Percentiles rank a stretch among this genome's conserved stretches.
Conservation (phyloP, 495 filamentous ascomycete genomes). For the Trichoderma erinaceum region DNA sequence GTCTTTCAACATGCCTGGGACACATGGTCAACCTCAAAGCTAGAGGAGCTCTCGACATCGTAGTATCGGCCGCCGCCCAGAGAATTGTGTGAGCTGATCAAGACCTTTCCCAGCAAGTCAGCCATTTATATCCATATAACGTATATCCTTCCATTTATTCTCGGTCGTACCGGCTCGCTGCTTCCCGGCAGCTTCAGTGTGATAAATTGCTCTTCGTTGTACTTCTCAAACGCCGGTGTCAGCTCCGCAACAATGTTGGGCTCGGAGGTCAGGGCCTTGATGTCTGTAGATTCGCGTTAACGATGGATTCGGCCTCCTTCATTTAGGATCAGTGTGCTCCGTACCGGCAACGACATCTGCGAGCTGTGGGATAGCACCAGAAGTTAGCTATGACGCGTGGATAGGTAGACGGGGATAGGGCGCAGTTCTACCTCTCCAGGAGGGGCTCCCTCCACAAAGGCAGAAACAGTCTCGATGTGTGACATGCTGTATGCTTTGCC, state of each 20-base stretch:
- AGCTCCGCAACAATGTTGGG: slow-evolving; percentile 62
- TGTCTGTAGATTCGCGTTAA: slow-evolving; percentile 49
- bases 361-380: slow-evolving; percentile 48
- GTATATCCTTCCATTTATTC: slow-evolving; percentile 19
- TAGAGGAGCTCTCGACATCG: slow-evolving; percentile 77
- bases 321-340: slow-evolving; percentile 16
- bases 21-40: slow-evolving; percentile 79
- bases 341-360: slow-evolving; percentile 86
- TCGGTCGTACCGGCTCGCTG: slow-evolving; percentile 55
- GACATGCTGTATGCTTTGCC: slow-evolving; percentile 22
- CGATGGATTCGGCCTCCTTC: neutral
- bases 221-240: slow-evolving; percentile 78
- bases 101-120: slow-evolving; percentile 47
- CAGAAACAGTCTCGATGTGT: slow-evolving; percentile 60
- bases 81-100: slow-evolving; percentile 79
- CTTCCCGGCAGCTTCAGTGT: slow-evolving; percentile 83
- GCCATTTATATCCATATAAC: neutral
- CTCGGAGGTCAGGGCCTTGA: slow-evolving; percentile 76
- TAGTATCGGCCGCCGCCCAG: slow-evolving; percentile 77
- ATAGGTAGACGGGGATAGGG: neutral
- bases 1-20: slow-evolving; percentile 55
- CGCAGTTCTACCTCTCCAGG: slow-evolving; percentile 79
- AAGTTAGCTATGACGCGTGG: slow-evolving; percentile 6
- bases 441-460: slow-evolving; percentile 90
- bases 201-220: slow-evolving; percentile 91